A percentile compares a stretch with the other conserved stretches of the same genome.
Evolutionary conservation across 352 stramenopile species (phyloP).

Genomic region (Pythium aristosporum): DNA sequence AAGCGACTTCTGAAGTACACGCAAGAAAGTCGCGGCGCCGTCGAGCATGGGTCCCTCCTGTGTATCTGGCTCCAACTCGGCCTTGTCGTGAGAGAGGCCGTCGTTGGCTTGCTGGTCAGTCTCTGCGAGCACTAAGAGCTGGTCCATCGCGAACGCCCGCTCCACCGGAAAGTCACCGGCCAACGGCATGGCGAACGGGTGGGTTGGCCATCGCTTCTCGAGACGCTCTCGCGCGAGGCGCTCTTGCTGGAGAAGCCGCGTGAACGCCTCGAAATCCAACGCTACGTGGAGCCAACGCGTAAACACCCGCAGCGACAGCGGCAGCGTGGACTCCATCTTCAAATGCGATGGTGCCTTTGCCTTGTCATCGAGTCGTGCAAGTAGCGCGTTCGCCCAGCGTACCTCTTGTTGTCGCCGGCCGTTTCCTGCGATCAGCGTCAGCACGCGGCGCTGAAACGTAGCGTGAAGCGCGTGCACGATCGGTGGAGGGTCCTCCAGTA

Average conservation of each 20-base stretch:
- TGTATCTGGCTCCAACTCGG: background rate
- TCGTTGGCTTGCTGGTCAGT: background rate
- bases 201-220: constrained; percentile 7
- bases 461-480: constrained; percentile 18
- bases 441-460: constrained; percentile 21
- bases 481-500: constrained; percentile 16
- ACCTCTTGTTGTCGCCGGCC: constrained; percentile 34
- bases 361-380: background rate
- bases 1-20: background rate
- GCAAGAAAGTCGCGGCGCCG: constrained; percentile 7
- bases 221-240: constrained; percentile 14
- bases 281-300: constrained; percentile 20
- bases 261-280: constrained; percentile 16
- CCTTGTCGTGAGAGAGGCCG: background rate
- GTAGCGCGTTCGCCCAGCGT: constrained; percentile 29
- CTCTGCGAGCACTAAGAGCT: constrained; percentile 6
- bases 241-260: constrained; percentile 18
- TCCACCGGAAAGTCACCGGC: background rate
- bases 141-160: background rate
- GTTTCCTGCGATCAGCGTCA: constrained; percentile 29
- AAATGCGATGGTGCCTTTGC: background rate
- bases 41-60: constrained; percentile 2
- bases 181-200: background rate
- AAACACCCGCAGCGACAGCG: constrained; percentile 2
- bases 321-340: background rate